Percentiles rank a stretch among this genome's conserved stretches.
These are phyloP conservation scores for Tephrocybe rancida DNA, from an alignment of 768 basidiomycete genomes.

Conservation along the genomic window DNA sequence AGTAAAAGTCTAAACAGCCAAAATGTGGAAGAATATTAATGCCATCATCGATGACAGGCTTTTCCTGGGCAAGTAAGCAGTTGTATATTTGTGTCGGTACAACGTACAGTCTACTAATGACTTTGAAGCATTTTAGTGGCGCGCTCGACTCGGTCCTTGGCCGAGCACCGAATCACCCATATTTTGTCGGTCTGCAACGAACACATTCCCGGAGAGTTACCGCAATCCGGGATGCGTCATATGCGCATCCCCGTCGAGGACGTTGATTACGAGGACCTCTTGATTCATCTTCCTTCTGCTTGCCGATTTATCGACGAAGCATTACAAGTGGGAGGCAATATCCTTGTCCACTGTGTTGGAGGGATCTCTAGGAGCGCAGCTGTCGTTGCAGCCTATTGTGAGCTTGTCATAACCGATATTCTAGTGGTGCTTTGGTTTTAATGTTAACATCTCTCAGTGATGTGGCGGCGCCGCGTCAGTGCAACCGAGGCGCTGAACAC, in stretches of 20 bases:
- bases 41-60: conserved; percentile 64
- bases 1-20: conserved; percentile 20
- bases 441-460: conserved; percentile 50
- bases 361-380: conserved; percentile 69
- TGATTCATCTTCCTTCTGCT: conserved; percentile 66
- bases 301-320: conserved; percentile 70
- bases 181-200: conserved; percentile 79
- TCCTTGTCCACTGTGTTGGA: conserved; percentile 70
- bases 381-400: conserved; percentile 78
- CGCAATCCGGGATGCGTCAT: conserved; percentile 69
- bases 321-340: conserved; percentile 56
- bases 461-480: conserved; percentile 61
- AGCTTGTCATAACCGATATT: conserved; percentile 30
- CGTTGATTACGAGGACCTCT: conserved; percentile 68
- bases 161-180: conserved; percentile 78
- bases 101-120: conserved; percentile 15
- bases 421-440: conserved; percentile 1
- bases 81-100: conserved; percentile 18
- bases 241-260: conserved; percentile 73
- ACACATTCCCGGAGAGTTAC: conserved; percentile 68
- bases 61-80: conserved; percentile 75
- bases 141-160: conserved; percentile 67
- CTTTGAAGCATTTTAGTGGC: conserved; percentile 64
- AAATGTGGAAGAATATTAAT: conserved; percentile 72
- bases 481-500: conserved; percentile 60